Evolutionary conservation across 2,329 filamentous ascomycete genomes (phyloP), one percentile per base, ranked within the genome.

Genomic region (Claviceps digitariae): DNA sequence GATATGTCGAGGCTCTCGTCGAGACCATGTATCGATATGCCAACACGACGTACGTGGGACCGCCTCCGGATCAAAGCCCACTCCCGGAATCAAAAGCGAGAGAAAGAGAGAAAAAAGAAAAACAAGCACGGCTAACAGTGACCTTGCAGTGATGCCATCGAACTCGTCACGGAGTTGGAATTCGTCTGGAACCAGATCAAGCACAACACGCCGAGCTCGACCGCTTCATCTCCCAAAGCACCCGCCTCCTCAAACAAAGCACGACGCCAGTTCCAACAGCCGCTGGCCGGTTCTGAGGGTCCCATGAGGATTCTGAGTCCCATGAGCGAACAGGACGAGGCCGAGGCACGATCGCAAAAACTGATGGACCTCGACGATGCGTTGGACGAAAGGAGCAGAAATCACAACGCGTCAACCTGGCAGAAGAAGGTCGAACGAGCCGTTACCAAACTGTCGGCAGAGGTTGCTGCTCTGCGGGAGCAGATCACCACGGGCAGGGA

Each of bases 171-270:
- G 10, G 93, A 98, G 68, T 80, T 98, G n/a, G 93, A 98, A 70
- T 98, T 97, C 63, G 91, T 98, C 41, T 98, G 93, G 93, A 90
- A 96, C 61, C 93, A 97, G 67, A 91, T 98, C 61, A 95, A 93
- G 68, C 86, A 85, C 60, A 96, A 91, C 62, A 81, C 81, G 12
- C 81, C 84, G 4, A 81, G 79, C 20, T 82, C 84, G 40, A 72
- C 82, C 41, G 66, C 77, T 43, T 76, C 78, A 12, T 80, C 76
- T 1, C 75, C 77, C n/a, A 74, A 76, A 58, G 70, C 71, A 27
- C 68, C 65, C 52, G 67, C 65, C 52, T 61, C 60, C 52, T 62
- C 60, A 17, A 58, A 54, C 31, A 58, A 56, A 44, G 58, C 59
- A 57, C 66, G 60, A 55, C 72, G 68, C 47, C 74, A 71, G 57